A percentile compares a stretch with the other conserved stretches of the same genome.
phyloP scores from a whole-genome alignment of 202 grass and related monocot genomes.

The Panicum virgatum region DNA sequence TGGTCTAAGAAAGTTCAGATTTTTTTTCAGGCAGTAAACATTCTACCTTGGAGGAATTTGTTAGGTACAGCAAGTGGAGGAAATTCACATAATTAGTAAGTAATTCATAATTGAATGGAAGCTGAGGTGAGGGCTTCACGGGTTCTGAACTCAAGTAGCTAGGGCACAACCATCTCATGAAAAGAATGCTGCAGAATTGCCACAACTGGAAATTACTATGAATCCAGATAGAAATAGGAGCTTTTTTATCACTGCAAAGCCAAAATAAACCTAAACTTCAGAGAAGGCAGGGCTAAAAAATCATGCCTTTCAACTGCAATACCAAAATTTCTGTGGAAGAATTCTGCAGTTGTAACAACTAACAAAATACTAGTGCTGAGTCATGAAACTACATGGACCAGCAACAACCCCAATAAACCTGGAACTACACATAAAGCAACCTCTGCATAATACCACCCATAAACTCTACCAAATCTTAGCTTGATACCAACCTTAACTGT shows the following conservation, averaged over 20 bases:
- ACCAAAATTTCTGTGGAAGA: not conserved
- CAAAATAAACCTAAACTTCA: not conserved
- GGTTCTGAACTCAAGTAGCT: not conserved
- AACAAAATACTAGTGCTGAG: not conserved
- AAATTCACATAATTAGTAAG: not conserved
- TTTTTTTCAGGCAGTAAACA: not conserved
- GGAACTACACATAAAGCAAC: not conserved
- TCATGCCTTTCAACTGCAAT: not conserved
- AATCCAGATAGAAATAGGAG: not conserved
- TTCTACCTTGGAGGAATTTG: not conserved
- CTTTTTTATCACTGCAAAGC: not conserved
- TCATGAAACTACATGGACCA: no score
- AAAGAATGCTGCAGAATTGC: not conserved
- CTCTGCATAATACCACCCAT: not conserved
- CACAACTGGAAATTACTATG: not conserved
- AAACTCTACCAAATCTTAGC: not conserved
- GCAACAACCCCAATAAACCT: not conserved
- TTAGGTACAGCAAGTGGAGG: not conserved
- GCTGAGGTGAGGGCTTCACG: not conserved
- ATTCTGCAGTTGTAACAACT: not conserved
- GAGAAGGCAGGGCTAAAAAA: not conserved
- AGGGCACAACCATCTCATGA: not conserved
- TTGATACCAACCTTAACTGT: not conserved
- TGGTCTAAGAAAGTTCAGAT: not conserved
- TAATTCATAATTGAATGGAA: not conserved